Conservation (phyloP, 1,284 basidiomycete species). For the Rhizoctonia solani region DNA sequence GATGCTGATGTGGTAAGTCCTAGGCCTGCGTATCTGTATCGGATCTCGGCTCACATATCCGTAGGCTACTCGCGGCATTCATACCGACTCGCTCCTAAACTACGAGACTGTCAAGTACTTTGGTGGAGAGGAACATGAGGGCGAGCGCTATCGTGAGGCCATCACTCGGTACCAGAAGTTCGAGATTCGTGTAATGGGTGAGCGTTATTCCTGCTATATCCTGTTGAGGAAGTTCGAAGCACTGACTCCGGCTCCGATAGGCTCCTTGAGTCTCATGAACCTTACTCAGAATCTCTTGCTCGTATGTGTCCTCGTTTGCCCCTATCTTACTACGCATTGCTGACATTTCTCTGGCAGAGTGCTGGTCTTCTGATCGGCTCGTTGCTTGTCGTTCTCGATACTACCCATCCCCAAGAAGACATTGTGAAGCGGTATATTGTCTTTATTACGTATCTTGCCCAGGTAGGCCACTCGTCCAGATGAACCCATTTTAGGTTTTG, state of each 20-base stretch:
- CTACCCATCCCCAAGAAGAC: slow-evolving; percentile 55
- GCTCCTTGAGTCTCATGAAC: slow-evolving; percentile 72
- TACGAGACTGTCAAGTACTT: slow-evolving; percentile 88
- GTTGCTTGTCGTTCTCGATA: slow-evolving; percentile 70
- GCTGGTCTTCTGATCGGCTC: slow-evolving; percentile 77
- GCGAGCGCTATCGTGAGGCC: slow-evolving; percentile 70
- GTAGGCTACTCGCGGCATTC: slow-evolving; percentile 71
- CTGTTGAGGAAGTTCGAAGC: background rate
- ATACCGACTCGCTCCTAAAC: slow-evolving; percentile 79
- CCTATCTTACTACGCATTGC: background rate
- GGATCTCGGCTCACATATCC: background rate
- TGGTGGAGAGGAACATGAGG: slow-evolving; percentile 79
- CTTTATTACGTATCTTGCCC: slow-evolving; percentile 79
- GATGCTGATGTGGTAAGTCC: slow-evolving; percentile 66
- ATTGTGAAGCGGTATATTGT: slow-evolving; percentile 66
- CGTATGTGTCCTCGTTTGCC: slow-evolving; percentile 49
- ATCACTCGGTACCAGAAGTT: slow-evolving; percentile 75
- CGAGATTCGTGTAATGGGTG: slow-evolving; percentile 75
- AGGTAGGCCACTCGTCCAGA: slow-evolving; percentile 52
- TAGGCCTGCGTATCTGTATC: background rate
- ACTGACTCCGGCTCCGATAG: slow-evolving; percentile 46
- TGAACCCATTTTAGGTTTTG: background rate
- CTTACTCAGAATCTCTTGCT: slow-evolving; percentile 80
- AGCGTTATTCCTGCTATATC: background rate
- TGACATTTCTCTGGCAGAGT: slow-evolving; percentile 51